Conservation (phyloP, 192 early-diverging fungal genomes). For the Ambispora gerdemannii region DNA sequence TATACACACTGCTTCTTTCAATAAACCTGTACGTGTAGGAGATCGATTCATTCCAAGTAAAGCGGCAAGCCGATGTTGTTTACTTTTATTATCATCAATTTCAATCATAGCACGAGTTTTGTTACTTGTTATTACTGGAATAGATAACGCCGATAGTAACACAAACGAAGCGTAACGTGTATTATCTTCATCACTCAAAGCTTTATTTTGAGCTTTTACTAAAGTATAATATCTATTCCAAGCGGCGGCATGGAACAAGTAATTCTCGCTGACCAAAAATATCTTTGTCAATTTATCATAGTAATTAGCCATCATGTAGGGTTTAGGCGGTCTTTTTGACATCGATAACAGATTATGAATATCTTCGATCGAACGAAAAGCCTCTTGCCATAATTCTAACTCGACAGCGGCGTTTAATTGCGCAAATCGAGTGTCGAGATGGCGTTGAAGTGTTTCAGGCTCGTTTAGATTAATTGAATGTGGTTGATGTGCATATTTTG, state of each 20-base stretch:
- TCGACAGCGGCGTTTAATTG: constrained; percentile 95
- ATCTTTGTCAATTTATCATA: constrained; percentile 97
- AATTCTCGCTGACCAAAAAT: constrained; percentile 96
- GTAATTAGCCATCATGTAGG: constrained; percentile 95
- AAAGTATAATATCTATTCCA: constrained; percentile 89
- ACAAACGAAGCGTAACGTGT: constrained; percentile 88
- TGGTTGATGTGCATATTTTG: constrained; percentile 90
- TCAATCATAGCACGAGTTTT: constrained; percentile 72
- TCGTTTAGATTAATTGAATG: constrained; percentile 94
- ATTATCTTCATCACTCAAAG: constrained; percentile 82
- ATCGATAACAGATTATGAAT: constrained; percentile 89
- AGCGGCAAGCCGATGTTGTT: constrained; percentile 74
- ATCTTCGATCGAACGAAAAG: constrained; percentile 95
- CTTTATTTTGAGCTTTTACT: constrained; percentile 72
- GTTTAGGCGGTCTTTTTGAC: constrained; percentile 90
- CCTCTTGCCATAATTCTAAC: constrained; percentile 99
- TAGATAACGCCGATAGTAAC: constrained; percentile 89
- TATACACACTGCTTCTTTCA: constrained; percentile 70
- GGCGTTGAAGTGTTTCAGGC: constrained; percentile 93
- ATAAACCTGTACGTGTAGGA: constrained; percentile 85
- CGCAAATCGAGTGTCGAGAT: constrained; percentile 92
- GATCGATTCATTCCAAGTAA: constrained; percentile 80
- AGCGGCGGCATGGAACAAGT: constrained; percentile 95
- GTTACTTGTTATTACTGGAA: constrained; percentile 90
- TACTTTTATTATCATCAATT: constrained; percentile 78